Base-by-base conservation (phyloP, 352 stramenopile genomes). In the Globisporangium barbulae region DNA sequence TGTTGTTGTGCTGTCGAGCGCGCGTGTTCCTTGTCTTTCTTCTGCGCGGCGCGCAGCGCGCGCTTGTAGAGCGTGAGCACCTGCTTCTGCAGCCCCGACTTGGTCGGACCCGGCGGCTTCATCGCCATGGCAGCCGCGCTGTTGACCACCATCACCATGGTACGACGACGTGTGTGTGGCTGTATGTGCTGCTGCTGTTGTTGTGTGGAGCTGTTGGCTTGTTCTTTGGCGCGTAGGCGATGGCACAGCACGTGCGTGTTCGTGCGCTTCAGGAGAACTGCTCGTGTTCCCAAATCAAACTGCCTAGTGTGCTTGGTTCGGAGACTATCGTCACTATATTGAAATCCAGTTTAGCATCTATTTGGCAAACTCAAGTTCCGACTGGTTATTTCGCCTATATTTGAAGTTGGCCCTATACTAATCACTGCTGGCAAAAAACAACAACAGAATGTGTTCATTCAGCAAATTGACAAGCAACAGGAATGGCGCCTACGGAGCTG, bases 31-130 rank as follows among this genome's bases (percentile, higher is more conserved):
- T 8, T 31, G 42, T 95, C 83, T 67, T 95, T 95, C 55, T 63
- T 65, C 44, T 75, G 75, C 7, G 84, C 86, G 3, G 76, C 72
- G 12, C 68, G 73, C 35, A 95, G 68, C 50, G 74, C 78, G 54
- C 81, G 80, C 67, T 81, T 83, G 67, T 90, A 93, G 21, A 95
- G 76, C 52, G 67, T 56, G 22, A 95, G 64, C 64, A 95, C 86
- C 65, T 93, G 84, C 59, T 81, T 73, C 67, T 95, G 86, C 59
- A 95, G 72, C 3, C 86, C 86, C 28, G 86, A 95, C 69, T 90
- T 83, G 30, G 62, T 68, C 60, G 47, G 19, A 9, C 33, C 39
- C 3, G 21, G 31, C 25, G 63, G 48, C 31, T 44, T 60, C 15
- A 69, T 65, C 1, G 54, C 54, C 25, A 53, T 47, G n/a, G 72